These are phyloP conservation scores for Chlorella sorokiniana DNA, from an alignment of 139 green algal genomes.

Conservation along the genomic window DNA sequence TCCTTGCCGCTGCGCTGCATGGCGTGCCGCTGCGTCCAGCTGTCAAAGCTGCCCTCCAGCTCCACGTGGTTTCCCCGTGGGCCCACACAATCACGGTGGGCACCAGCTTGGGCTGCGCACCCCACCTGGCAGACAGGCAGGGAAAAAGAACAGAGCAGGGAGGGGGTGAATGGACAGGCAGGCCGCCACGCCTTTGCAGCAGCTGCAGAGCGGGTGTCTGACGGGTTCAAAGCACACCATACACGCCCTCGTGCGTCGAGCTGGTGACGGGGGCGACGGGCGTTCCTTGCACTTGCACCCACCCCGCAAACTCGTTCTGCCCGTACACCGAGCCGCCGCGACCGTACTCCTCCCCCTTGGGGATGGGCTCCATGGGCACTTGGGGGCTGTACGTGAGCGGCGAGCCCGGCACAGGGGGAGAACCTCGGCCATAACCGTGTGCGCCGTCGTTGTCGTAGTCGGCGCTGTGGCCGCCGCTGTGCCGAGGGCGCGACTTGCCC, in stretches of 20 bases:
- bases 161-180: neutral
- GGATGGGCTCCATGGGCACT: slow-evolving; percentile 65
- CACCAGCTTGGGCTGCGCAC: slow-evolving; percentile 80
- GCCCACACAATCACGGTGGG: slow-evolving; percentile 87
- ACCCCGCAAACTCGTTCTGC: slow-evolving; percentile 76
- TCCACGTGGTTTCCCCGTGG: slow-evolving; percentile 89
- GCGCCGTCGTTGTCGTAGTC: neutral
- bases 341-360: slow-evolving; percentile 7
- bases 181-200: neutral
- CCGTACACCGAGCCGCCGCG: slow-evolving; percentile 19
- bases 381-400: slow-evolving; percentile 89
- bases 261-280: neutral
- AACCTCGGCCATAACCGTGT: slow-evolving; percentile 3
- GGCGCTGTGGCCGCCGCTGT: neutral
- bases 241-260: neutral
- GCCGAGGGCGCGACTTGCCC: slow-evolving; percentile 19
- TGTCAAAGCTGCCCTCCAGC: slow-evolving; percentile 97
- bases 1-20: slow-evolving; percentile 90
- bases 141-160: neutral
- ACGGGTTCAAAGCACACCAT: neutral
- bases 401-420: slow-evolving; percentile 69
- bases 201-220: neutral
- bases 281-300: slow-evolving; percentile 36
- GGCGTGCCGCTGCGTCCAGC: slow-evolving; percentile 79
- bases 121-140: neutral